Conservation (phyloP, 192 early-diverging fungal species). For the Coemansia sp. region DNA sequence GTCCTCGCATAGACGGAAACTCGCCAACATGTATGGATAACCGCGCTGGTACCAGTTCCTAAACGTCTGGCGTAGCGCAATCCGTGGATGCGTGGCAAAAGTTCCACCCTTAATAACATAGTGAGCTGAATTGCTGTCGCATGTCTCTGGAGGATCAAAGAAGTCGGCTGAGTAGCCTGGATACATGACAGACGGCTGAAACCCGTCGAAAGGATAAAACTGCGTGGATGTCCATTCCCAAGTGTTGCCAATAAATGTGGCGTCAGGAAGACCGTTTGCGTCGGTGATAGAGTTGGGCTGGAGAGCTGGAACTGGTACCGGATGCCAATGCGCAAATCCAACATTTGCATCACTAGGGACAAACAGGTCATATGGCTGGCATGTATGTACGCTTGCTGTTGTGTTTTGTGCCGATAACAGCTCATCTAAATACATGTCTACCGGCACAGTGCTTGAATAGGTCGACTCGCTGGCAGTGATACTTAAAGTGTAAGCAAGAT, state of each 20-base stretch:
- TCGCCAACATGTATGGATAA: conserved; percentile 83
- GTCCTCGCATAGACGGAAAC: conserved; percentile 62
- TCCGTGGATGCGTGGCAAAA: conserved; percentile 82
- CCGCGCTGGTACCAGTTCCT: conserved; percentile 89
- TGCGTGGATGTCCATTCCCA: conserved; percentile 85
- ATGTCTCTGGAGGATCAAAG: conserved; percentile 64
- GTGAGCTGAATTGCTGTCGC: conserved; percentile 60
- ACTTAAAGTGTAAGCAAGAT: conserved; percentile 23
- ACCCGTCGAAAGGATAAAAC: conserved; percentile 63
- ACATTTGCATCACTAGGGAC: conserved; percentile 58
- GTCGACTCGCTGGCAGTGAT: too few relatives aligned
- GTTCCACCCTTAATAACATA: conserved; percentile 77
- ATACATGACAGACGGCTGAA: conserved; percentile 65
- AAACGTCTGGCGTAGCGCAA: conserved; percentile 70
- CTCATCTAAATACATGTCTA: conserved; percentile 19
- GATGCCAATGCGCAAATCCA: conserved; percentile 70
- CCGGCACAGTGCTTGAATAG: background rate
- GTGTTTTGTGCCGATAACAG: conserved; percentile 10
- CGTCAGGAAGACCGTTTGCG: conserved; percentile 20
- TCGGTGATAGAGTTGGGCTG: background rate
- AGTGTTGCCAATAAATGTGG: conserved; percentile 49
- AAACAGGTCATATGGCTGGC: conserved; percentile 28
- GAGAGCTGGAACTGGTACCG: conserved; percentile 26
- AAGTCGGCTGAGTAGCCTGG: conserved; percentile 91
- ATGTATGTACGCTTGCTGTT: background rate